Evolutionary conservation across 2,329 filamentous ascomycete species (phyloP).

Genomic region (Didymella lethalis): DNA sequence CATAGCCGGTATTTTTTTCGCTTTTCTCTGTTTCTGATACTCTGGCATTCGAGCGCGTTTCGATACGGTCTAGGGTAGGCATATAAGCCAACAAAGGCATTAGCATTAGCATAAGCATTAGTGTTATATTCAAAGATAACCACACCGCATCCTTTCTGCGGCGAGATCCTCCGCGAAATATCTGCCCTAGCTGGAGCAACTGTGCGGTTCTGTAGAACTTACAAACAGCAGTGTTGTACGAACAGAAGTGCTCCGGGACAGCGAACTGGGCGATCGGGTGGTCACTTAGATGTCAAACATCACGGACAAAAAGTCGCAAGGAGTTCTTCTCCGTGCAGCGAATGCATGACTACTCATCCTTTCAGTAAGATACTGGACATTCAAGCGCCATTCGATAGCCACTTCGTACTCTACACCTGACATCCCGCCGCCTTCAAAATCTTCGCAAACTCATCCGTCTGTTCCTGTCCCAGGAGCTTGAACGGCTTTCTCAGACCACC

Average conservation of each 20-base stretch:
- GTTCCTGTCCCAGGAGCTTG: conserved; percentile 41
- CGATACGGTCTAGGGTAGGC: not conserved
- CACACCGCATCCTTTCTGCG: too few species aligned
- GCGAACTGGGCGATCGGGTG: too few species aligned
- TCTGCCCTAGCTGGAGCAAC: too few species aligned
- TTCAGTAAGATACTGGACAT: not conserved
- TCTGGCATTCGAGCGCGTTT: conserved; percentile 10
- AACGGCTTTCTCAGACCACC: conserved; percentile 62
- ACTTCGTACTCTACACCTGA: conserved; percentile 12
- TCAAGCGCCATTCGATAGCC: conserved; percentile 12
- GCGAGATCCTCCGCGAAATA: too few species aligned
- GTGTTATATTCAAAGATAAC: not conserved
- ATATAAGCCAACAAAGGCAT: not conserved
- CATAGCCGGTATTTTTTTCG: conserved; percentile 9
- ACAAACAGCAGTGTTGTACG: too few species aligned
- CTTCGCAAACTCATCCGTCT: conserved; percentile 14
- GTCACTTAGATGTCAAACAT: too few species aligned
- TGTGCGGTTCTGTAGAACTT: too few species aligned
- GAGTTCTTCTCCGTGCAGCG: too few species aligned
- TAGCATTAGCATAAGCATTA: conserved; percentile 2
- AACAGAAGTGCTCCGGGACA: too few species aligned
- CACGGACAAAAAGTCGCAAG: too few species aligned
- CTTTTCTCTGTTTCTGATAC: conserved; percentile 2
- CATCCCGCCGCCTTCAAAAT: conserved; percentile 10
- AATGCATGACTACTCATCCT: not conserved